phyloP scores from a whole-genome alignment of 352 stramenopile species.

The Pseudoperonospora humuli region DNA sequence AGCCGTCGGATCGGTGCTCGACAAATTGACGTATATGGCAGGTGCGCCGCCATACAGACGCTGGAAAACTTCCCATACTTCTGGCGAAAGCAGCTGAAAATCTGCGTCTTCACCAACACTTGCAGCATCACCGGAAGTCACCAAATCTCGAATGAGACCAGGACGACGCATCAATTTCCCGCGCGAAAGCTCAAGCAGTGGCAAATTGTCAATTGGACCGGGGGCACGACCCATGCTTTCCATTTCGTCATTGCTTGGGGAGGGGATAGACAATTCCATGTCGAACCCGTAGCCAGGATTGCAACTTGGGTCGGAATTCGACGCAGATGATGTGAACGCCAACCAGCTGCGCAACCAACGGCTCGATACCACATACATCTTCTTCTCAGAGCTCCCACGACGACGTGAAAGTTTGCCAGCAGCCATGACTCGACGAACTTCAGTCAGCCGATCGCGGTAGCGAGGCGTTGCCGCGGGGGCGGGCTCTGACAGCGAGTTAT shows the following conservation, averaged over 20 bases:
- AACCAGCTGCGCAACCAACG: conserved; percentile 55
- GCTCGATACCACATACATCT: conserved; percentile 55
- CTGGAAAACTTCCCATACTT: conserved; percentile 68
- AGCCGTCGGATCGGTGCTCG: conserved; percentile 16
- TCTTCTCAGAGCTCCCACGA: conserved; percentile 36
- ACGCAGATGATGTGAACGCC: conserved; percentile 43
- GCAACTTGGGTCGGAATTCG: conserved; percentile 17
- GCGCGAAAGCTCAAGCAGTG: conserved; percentile 44
- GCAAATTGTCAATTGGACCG: conserved; percentile 54
- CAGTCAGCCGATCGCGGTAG: conserved; percentile 50
- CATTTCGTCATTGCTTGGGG: conserved; percentile 12
- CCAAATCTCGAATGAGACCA: conserved; percentile 30
- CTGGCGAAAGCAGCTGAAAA: conserved; percentile 53
- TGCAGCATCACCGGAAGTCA: conserved; percentile 18
- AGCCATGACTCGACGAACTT: conserved; percentile 64
- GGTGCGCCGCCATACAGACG: conserved; percentile 61
- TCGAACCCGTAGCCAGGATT: conserved; percentile 22
- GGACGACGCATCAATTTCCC: conserved; percentile 40
- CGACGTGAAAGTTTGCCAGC: conserved; percentile 50
- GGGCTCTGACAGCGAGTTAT: conserved; percentile 13
- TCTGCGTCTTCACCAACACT: conserved; percentile 25
- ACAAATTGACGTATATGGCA: conserved; percentile 33
- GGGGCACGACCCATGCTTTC: conserved; percentile 14
- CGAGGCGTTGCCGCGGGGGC: conserved; percentile 24
- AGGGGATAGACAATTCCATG: conserved; percentile 6